Percentiles rank a stretch among this genome's conserved stretches.
These are phyloP conservation scores for Daldinia loculata DNA, from an alignment of 495 filamentous ascomycete genomes.

Conservation along the genomic window DNA sequence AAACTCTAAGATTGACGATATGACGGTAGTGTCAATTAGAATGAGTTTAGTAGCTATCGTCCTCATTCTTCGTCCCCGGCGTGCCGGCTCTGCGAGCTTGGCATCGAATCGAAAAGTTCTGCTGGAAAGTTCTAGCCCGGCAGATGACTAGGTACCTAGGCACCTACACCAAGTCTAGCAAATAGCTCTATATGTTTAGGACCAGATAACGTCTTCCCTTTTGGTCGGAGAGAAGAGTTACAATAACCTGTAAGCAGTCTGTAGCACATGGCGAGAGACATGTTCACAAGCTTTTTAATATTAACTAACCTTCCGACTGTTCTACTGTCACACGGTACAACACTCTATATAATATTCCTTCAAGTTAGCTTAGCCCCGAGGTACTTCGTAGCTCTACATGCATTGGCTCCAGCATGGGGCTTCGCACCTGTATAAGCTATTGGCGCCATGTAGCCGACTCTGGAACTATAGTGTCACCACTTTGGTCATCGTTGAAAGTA, in stretches of 20 bases:
- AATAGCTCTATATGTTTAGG: neutral
- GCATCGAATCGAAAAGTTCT: conserved; percentile 2
- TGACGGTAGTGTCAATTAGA: conserved; percentile 24
- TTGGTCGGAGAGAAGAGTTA: no score
- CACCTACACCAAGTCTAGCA: neutral
- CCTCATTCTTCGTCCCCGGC: neutral
- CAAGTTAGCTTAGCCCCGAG: no score
- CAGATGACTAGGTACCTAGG: conserved; percentile 4
- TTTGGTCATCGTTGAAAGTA: no score
- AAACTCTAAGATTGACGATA: conserved; percentile 8
- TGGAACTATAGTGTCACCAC: no score
- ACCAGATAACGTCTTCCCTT: no score
- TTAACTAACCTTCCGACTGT: no score
- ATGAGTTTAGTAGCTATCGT: neutral
- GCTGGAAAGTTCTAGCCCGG: conserved; percentile 14
- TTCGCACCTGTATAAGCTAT: no score
- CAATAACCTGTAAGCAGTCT: no score
- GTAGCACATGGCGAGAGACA: no score
- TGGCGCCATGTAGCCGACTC: no score
- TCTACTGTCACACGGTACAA: neutral
- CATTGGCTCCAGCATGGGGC: neutral
- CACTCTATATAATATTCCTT: neutral
- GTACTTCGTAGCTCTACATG: neutral
- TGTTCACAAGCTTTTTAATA: neutral
- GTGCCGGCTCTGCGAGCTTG: neutral